Percentiles rank a stretch among this genome's conserved stretches.
Evolutionary conservation across 2,329 filamentous ascomycete species (phyloP).

Genomic region (Atkinsonella hypoxylon): DNA sequence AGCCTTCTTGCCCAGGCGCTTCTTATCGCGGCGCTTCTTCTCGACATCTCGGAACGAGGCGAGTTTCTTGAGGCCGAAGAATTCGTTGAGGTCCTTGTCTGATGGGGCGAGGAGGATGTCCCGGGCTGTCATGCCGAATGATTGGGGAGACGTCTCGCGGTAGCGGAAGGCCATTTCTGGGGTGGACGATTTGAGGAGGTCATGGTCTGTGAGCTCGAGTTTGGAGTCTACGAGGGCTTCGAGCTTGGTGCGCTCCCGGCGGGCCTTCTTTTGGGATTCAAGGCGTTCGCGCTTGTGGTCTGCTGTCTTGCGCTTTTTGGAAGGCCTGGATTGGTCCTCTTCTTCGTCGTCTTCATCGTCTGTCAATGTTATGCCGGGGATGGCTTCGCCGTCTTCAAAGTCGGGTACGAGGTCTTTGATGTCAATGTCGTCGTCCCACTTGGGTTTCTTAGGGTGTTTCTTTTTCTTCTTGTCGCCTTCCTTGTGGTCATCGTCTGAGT

Average conservation of each 20-base stretch:
- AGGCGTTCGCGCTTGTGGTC: conserved; percentile 47
- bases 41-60: conserved; percentile 78
- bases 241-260: conserved; percentile 69
- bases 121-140: conserved; percentile 77
- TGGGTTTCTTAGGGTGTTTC: conserved; percentile 44
- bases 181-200: conserved; percentile 40
- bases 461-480: conserved; percentile 44
- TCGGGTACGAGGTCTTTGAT: conserved; percentile 87
- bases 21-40: conserved; percentile 83
- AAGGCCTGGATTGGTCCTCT: conserved; percentile 28
- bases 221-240: conserved; percentile 77
- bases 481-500: conserved; percentile 50
- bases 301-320: conserved; percentile 48
- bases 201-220: conserved; percentile 59
- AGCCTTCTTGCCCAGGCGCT: conserved; percentile 85
- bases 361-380: conserved; percentile 43
- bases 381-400: conserved; percentile 54
- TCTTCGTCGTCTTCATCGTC: conserved; percentile 30
- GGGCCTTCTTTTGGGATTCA: conserved; percentile 56
- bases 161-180: conserved; percentile 59
- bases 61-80: conserved; percentile 87
- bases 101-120: conserved; percentile 85
- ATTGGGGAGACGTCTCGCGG: conserved; percentile 81
- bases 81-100: conserved; percentile 78
- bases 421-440: conserved; percentile 95